Evolutionary conservation across 1,284 basidiomycete genomes (phyloP).

Genomic region (Sutorius eximius): DNA sequence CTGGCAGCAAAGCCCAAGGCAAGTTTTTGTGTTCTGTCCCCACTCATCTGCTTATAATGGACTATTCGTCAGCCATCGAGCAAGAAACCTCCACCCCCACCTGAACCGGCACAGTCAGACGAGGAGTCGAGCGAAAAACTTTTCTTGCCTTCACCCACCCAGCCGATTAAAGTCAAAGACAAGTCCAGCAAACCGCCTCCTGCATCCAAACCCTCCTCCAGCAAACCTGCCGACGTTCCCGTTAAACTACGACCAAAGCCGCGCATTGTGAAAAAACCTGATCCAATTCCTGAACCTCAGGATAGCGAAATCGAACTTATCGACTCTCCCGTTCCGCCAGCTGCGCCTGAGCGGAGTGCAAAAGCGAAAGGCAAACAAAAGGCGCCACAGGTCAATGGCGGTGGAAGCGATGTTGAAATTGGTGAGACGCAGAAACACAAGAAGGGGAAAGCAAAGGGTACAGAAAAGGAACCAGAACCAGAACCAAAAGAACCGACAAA

Average conservation of each 20-base stretch:
- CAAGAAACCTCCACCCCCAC: slow-evolving; percentile 14
- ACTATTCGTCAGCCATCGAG: slow-evolving; percentile 13
- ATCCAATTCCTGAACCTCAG: slow-evolving; percentile 16
- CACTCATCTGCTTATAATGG: neutral
- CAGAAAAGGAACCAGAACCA: slow-evolving; percentile 34
- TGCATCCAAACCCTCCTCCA: slow-evolving; percentile 19
- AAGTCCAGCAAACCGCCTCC: slow-evolving; percentile 15
- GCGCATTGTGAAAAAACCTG: slow-evolving; percentile 15
- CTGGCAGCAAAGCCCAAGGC: slow-evolving; percentile 29
- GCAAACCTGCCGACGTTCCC: slow-evolving; percentile 13
- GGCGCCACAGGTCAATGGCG: slow-evolving; percentile 5
- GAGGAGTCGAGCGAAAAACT: slow-evolving; percentile 2
- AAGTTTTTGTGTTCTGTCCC: neutral
- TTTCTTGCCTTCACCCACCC: slow-evolving; percentile 6
- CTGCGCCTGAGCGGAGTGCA: slow-evolving; percentile 12
- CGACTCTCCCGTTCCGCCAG: slow-evolving; percentile 2
- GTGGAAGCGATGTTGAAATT: slow-evolving; percentile 9
- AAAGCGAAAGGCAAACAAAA: slow-evolving; percentile 34
- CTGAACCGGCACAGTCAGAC: slow-evolving; percentile 9
- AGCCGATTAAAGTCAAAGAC: slow-evolving; percentile 12
- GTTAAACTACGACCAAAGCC: slow-evolving; percentile 25
- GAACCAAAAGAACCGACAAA: slow-evolving; percentile 30
- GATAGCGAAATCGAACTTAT: slow-evolving; percentile 36
- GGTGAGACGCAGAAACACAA: slow-evolving; percentile 15
- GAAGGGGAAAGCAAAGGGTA: slow-evolving; percentile 29